Percentiles rank a stretch among this genome's conserved stretches.
Conservation (phyloP, 2,329 filamentous ascomycete genomes). For the Emmonsiellopsis sp. region DNA sequence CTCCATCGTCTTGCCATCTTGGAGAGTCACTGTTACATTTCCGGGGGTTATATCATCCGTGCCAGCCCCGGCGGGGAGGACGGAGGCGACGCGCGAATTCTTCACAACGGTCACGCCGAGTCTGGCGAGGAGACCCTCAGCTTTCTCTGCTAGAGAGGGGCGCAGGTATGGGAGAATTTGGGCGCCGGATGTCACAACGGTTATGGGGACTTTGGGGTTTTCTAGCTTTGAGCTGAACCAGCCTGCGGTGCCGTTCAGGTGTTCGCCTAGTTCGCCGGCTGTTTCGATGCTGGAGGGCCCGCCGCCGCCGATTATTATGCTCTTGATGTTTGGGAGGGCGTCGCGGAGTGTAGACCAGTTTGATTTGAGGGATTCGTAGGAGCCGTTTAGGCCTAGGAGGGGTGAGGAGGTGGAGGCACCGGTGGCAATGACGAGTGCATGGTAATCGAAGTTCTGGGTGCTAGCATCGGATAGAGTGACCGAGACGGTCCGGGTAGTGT, state of each 20-base stretch:
- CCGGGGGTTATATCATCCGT: conserved; percentile 15
- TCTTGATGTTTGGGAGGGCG: conserved; percentile 31
- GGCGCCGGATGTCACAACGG: conserved; percentile 32
- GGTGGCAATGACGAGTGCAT: conserved; percentile 43
- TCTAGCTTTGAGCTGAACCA: conserved; percentile 20
- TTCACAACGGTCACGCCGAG: conserved; percentile 43
- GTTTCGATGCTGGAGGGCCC: conserved; percentile 39
- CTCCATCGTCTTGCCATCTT: conserved; percentile 29
- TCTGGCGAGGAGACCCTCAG: conserved; percentile 34
- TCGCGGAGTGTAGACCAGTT: conserved; percentile 34
- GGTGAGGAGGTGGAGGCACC: conserved; percentile 40
- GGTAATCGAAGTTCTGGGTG: conserved; percentile 23
- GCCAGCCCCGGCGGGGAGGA: conserved; percentile 17
- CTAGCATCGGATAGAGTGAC: conserved; percentile 13
- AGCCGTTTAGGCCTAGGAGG: conserved; percentile 22
- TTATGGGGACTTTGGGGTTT: conserved; percentile 34
- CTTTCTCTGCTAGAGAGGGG: conserved; percentile 29
- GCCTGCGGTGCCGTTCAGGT: conserved; percentile 26
- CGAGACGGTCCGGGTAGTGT: conserved; percentile 21
- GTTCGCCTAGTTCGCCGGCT: conserved; percentile 40
- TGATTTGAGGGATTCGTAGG: conserved; percentile 17
- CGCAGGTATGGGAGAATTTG: conserved; percentile 29
- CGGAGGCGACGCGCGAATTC: conserved; percentile 26
- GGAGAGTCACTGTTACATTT: conserved; percentile 30
- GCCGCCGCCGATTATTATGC: conserved; percentile 39